Evolutionary conservation across 108 stramenopile species (phyloP).

Genomic region (Conticribra guillardii): DNA sequence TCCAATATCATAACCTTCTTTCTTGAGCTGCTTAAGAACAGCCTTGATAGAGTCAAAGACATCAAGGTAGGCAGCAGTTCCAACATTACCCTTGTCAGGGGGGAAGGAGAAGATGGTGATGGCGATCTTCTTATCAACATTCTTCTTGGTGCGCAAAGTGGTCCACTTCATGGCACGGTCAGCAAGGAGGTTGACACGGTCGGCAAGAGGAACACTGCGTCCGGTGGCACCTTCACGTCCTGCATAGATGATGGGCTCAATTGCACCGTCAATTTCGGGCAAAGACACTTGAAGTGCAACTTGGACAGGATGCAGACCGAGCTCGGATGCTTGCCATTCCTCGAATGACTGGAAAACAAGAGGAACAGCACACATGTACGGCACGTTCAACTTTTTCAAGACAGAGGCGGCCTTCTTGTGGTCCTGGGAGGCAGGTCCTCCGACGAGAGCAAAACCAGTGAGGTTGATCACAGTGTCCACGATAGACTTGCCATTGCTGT

Average conservation of each 20-base stretch:
- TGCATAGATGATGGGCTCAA: constrained; percentile 96
- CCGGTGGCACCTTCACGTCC: constrained; percentile 97
- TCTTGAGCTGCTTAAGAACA: constrained; percentile 86
- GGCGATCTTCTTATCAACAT: constrained; percentile 94
- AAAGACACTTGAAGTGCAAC: constrained; percentile 96
- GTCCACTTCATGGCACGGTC: constrained; percentile 94
- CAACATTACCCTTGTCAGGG: constrained; percentile 98
- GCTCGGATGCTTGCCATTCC: constrained; percentile 96
- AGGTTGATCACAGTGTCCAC: constrained; percentile 96
- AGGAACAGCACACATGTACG: constrained; percentile 97
- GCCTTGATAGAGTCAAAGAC: constrained; percentile 98
- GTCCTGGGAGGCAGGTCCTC: constrained; percentile 96
- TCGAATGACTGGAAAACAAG: constrained; percentile 98
- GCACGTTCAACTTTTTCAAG: constrained; percentile 87
- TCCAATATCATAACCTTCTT: constrained; percentile 91
- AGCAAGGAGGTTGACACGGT: constrained; percentile 94
- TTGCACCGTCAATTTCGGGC: constrained; percentile 97
- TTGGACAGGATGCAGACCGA: constrained; percentile 96
- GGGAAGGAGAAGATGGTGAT: constrained; percentile 98
- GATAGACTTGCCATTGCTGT: constrained; percentile 70
- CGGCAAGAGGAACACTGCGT: constrained; percentile 91
- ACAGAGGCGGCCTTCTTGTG: constrained; percentile 93
- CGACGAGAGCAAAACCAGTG: constrained; percentile 95
- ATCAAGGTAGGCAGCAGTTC: constrained; percentile 97
- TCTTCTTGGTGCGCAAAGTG: constrained; percentile 81